phyloP scores from a whole-genome alignment of 208 protist species.

The Naegleria lovaniensis region DNA sequence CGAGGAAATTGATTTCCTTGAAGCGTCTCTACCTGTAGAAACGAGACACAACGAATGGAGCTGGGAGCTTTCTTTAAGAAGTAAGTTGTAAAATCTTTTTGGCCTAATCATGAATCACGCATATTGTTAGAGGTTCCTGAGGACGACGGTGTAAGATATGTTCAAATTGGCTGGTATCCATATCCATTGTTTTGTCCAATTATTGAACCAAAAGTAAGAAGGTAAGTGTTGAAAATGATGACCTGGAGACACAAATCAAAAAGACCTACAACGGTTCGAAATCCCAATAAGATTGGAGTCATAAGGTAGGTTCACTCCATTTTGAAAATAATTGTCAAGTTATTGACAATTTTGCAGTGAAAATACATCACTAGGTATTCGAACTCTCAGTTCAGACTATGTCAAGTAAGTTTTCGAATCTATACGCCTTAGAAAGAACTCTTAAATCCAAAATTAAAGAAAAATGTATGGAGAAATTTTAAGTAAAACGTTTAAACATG shows the following conservation, averaged over 20 bases:
- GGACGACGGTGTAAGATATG: constrained; percentile 31
- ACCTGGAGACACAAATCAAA: no score
- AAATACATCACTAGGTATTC: neutral
- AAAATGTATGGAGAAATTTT: neutral
- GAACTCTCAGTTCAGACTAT: neutral
- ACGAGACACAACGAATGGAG: neutral
- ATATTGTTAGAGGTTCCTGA: neutral
- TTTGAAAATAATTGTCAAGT: neutral
- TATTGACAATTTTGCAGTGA: neutral
- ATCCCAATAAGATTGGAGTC: neutral
- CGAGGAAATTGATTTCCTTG: constrained; percentile 31
- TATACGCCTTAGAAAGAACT: no score
- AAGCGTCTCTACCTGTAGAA: constrained; percentile 26
- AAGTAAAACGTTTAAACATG: neutral
- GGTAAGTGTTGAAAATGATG: neutral
- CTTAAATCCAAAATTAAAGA: neutral
- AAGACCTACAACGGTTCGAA: neutral
- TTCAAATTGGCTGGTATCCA: constrained; percentile 31
- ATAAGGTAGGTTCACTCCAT: neutral
- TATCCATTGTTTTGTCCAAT: constrained; percentile 37
- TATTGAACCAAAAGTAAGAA: neutral
- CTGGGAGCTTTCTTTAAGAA: constrained; percentile 31
- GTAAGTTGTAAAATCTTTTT: neutral
- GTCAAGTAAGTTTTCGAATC: neutral
- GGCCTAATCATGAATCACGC: no score